These are phyloP conservation scores for Diaporthe capsici DNA, from an alignment of 2,329 filamentous ascomycete species.

Conservation along the genomic window DNA sequence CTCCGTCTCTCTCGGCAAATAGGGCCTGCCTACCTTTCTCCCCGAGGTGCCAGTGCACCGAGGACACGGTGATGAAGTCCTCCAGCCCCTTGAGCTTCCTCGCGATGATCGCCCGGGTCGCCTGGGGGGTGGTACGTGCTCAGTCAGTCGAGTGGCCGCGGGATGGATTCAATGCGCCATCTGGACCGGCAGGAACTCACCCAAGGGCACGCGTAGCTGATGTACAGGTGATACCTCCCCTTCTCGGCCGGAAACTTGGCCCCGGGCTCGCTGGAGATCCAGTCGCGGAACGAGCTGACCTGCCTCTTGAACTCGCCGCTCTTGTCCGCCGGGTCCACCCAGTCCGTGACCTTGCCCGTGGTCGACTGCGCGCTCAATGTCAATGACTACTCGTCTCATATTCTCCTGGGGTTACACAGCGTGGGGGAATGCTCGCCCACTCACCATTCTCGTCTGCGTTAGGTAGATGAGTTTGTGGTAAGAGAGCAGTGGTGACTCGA, in stretches of 20 bases:
- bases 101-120: constrained; percentile 88
- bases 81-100: constrained; percentile 93
- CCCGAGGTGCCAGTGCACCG: constrained; percentile 93
- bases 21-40: constrained; percentile 59
- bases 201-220: constrained; percentile 96
- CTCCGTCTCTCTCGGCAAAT: too few relatives aligned
- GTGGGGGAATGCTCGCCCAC: background rate
- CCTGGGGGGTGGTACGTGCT: constrained; percentile 55
- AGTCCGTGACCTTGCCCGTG: constrained; percentile 78
- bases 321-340: constrained; percentile 83
- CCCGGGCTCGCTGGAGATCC: constrained; percentile 78
- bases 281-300: constrained; percentile 84
- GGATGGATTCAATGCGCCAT: background rate
- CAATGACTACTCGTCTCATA: background rate
- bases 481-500: background rate
- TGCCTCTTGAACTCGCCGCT: constrained; percentile 95
- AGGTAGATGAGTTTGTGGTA: background rate
- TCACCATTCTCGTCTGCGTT: constrained; percentile 41
- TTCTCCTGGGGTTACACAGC: background rate
- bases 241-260: constrained; percentile 88
- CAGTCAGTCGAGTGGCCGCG: background rate
- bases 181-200: constrained; percentile 54
- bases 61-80: constrained; percentile 82
- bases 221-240: constrained; percentile 93
- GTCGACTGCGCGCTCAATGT: constrained; percentile 18